These are phyloP conservation scores for Debaryomyces prosopidis DNA, from an alignment of 805 yeast genomes.

Conservation along the genomic window DNA sequence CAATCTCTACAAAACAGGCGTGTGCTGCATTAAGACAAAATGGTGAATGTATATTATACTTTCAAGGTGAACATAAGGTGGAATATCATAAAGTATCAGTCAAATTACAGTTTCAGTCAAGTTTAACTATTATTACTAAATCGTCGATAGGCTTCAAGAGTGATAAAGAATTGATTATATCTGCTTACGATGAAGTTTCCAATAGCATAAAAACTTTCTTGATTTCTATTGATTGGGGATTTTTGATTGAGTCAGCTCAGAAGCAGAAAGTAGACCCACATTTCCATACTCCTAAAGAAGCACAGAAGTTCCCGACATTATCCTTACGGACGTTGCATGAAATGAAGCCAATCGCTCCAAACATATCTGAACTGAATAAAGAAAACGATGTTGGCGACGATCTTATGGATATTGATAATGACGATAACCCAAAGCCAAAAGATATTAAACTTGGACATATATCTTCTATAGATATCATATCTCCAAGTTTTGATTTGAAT, in stretches of 20 bases:
- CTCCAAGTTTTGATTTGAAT: constrained; percentile 44
- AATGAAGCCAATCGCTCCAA: constrained; percentile 19
- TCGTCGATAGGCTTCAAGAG: constrained; percentile 55
- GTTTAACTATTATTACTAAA: constrained; percentile 17
- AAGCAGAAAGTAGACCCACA: constrained; percentile 48
- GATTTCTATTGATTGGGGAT: constrained; percentile 58
- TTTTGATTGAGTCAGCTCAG: constrained; percentile 46
- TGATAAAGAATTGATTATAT: constrained; percentile 47
- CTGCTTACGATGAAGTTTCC: constrained; percentile 38
- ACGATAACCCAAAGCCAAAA: constrained; percentile 16
- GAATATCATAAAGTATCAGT: constrained; percentile 49
- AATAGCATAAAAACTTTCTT: constrained; percentile 41
- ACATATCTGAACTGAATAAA: constrained; percentile 14
- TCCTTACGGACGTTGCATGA: constrained; percentile 32
- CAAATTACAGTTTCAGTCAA: constrained; percentile 24
- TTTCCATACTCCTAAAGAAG: constrained; percentile 49
- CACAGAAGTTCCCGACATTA: constrained; percentile 42
- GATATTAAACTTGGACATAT: constrained; percentile 17
- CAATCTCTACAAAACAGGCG: constrained; percentile 67
- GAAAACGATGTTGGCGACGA: constrained; percentile 7
- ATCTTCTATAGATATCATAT: constrained; percentile 40
- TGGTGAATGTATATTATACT: constrained; percentile 61
- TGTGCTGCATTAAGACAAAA: constrained; percentile 63
- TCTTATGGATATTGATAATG: constrained; percentile 6
- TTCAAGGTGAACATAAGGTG: constrained; percentile 62